These are phyloP conservation scores for Phylloporus sp. DNA, from an alignment of 768 basidiomycete genomes.

Conservation along the genomic window DNA sequence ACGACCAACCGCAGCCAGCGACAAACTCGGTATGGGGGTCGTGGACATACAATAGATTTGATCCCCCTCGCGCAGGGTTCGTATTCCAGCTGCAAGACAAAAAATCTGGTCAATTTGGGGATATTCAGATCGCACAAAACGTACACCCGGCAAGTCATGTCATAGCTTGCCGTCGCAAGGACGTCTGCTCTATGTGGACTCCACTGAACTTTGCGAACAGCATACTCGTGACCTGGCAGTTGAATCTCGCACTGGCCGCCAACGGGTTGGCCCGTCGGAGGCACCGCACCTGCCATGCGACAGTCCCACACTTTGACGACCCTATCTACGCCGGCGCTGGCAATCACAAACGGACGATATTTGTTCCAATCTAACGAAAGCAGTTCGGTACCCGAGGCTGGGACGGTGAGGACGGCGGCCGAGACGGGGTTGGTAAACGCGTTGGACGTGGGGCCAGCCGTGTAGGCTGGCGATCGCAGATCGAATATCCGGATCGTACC, in stretches of 20 bases:
- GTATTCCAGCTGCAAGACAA: slow-evolving; percentile 63
- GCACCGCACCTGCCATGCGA: slow-evolving; percentile 68
- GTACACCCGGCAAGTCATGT: slow-evolving; percentile 94
- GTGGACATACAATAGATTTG: slow-evolving; percentile 65
- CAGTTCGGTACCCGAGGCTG: slow-evolving; percentile 74
- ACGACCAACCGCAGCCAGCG: slow-evolving; percentile 86
- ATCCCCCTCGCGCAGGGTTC: slow-evolving; percentile 43
- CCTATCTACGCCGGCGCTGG: slow-evolving; percentile 79
- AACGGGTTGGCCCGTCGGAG: slow-evolving; percentile 46
- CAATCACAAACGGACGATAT: slow-evolving; percentile 74
- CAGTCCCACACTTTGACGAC: slow-evolving; percentile 79
- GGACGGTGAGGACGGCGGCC: slow-evolving; percentile 70
- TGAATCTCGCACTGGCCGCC: slow-evolving; percentile 71
- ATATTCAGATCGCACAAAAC: slow-evolving; percentile 27
- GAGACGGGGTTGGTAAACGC: slow-evolving; percentile 65
- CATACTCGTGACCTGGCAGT: slow-evolving; percentile 84
- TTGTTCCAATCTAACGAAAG: slow-evolving; percentile 92
- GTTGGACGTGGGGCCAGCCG: slow-evolving; percentile 46
- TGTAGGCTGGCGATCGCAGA: slow-evolving; percentile 60
- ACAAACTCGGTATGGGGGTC: slow-evolving; percentile 94
- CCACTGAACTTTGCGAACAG: slow-evolving; percentile 87
- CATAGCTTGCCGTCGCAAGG: slow-evolving; percentile 75
- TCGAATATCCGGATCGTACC: slow-evolving; percentile 85
- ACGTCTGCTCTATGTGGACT: slow-evolving; percentile 73
- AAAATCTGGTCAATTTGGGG: not conserved